phyloP scores from a whole-genome alignment of 108 stramenopile genomes.

The Cyclotella distinguenda region DNA sequence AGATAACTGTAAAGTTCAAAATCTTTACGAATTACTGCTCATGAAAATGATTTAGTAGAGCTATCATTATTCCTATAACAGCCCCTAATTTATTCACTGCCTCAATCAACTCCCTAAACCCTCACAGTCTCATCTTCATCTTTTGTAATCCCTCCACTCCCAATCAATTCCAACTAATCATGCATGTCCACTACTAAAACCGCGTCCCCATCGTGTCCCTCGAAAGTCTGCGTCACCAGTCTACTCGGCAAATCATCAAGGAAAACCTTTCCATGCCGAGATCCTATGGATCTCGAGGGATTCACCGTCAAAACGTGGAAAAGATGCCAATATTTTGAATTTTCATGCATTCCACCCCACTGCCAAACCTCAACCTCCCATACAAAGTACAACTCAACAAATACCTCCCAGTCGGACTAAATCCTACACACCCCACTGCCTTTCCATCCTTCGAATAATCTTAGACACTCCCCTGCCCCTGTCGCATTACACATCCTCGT shows the following conservation, averaged over 20 bases:
- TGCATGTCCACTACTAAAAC: constrained; percentile 83
- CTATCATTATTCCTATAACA: neutral
- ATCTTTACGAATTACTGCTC: neutral
- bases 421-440: constrained; percentile 78
- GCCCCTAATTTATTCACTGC: neutral
- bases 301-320: constrained; percentile 58
- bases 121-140: constrained; percentile 77
- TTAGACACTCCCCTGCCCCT: constrained; percentile 95
- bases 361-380: constrained; percentile 77
- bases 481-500: constrained; percentile 92
- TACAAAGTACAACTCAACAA: constrained; percentile 84
- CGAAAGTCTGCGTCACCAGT: constrained; percentile 68
- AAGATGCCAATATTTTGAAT: constrained; percentile 78
- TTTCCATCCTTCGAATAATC: constrained; percentile 92
- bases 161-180: constrained; percentile 69
- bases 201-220: constrained; percentile 69
- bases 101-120: constrained; percentile 67
- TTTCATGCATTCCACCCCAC: constrained; percentile 49
- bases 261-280: constrained; percentile 85
- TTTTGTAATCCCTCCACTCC: constrained; percentile 79
- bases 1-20: too few relatives aligned
- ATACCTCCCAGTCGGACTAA: constrained; percentile 91
- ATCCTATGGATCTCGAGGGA: constrained; percentile 71
- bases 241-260: constrained; percentile 84
- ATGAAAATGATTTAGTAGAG: neutral